phyloP scores from a whole-genome alignment of 2,329 filamentous ascomycete species.

The Thelonectria rubi region DNA sequence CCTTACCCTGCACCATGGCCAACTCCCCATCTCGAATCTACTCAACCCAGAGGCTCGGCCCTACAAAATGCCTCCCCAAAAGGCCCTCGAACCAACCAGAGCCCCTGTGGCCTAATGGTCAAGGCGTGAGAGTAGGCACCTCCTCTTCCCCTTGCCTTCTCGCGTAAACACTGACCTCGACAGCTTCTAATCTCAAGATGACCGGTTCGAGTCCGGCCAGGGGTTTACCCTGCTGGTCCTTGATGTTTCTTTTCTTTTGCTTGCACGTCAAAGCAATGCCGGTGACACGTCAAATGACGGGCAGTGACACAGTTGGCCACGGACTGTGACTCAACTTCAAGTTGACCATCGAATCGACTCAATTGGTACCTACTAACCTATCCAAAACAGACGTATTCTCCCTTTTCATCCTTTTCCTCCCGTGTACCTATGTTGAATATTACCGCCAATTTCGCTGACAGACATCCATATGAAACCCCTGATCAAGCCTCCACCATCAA shows the following conservation, averaged over 20 bases:
- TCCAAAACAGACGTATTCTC: constrained; percentile 1
- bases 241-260: neutral
- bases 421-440: constrained; percentile 20
- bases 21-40: too few species aligned
- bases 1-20: too few species aligned
- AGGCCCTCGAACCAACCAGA: neutral
- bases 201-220: neutral
- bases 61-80: neutral
- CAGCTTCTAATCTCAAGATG: neutral
- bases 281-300: neutral
- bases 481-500: neutral
- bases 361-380: neutral
- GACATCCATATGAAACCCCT: constrained; percentile 5
- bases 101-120: neutral
- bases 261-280: neutral
- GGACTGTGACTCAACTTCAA: neutral
- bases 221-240: neutral
- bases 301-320: too few species aligned
- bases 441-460: constrained; percentile 3
- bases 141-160: neutral
- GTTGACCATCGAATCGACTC: constrained; percentile 11
- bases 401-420: constrained; percentile 15
- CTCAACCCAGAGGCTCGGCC: too few species aligned
- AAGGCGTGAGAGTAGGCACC: neutral
- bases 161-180: neutral